These are phyloP conservation scores for Podospora tetraspora DNA, from an alignment of 495 filamentous ascomycete genomes.

Conservation along the genomic window DNA sequence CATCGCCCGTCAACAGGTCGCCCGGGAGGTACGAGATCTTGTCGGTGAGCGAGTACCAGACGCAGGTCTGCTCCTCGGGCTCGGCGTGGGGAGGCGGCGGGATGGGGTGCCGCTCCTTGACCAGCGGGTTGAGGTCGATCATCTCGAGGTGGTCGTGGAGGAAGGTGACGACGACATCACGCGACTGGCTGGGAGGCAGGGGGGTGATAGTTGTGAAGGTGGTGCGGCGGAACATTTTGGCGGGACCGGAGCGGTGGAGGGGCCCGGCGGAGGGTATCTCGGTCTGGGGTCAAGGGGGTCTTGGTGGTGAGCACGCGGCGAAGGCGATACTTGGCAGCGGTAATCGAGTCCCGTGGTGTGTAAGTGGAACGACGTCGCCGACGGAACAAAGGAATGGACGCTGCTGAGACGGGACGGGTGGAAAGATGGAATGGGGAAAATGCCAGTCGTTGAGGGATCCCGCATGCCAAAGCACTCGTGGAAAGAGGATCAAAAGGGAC, in stretches of 20 bases:
- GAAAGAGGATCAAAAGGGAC: background rate
- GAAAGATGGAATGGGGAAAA: background rate
- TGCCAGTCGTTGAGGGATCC: background rate
- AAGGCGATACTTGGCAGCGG: background rate
- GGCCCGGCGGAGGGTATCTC: background rate
- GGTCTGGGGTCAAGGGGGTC: background rate
- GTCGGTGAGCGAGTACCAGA: slow-evolving; percentile 70
- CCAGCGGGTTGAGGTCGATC: slow-evolving; percentile 77
- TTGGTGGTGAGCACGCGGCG: background rate
- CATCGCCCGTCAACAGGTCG: slow-evolving; percentile 54
- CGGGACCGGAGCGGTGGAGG: background rate
- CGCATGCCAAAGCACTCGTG: background rate
- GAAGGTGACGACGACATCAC: slow-evolving; percentile 60
- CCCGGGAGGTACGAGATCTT: slow-evolving; percentile 69
- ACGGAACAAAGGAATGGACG: background rate
- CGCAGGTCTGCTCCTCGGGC: slow-evolving; percentile 60
- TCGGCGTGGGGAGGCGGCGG: slow-evolving; percentile 55
- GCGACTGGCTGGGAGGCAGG: slow-evolving; percentile 59
- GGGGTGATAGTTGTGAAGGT: slow-evolving; percentile 67
- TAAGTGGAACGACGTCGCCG: background rate
- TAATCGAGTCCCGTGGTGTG: background rate
- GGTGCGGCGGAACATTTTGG: slow-evolving; percentile 50
- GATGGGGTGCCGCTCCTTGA: slow-evolving; percentile 61
- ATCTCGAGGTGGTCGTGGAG: slow-evolving; percentile 69
- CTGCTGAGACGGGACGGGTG: background rate